These are phyloP conservation scores for Phaeotremella skinneri DNA, from an alignment of 768 basidiomycete species.

Conservation along the genomic window DNA sequence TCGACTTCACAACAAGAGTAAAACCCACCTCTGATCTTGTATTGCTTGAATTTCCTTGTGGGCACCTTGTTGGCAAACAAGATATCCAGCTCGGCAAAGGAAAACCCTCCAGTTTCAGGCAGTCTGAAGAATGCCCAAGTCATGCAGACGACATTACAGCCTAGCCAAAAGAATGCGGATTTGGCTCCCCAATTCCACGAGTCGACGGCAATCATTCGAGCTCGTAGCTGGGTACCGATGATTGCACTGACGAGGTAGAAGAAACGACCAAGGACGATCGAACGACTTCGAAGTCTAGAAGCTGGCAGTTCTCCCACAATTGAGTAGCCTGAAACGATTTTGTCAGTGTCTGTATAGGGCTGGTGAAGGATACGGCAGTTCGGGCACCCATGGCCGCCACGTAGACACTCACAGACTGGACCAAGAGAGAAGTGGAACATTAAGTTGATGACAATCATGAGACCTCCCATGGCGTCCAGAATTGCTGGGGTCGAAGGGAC, in stretches of 20 bases:
- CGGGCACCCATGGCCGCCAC: neutral
- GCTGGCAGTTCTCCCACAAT: slow-evolving; percentile 33
- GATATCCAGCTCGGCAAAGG: slow-evolving; percentile 37
- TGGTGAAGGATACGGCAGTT: neutral
- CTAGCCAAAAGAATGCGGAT: slow-evolving; percentile 37
- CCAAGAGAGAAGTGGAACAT: slow-evolving; percentile 33
- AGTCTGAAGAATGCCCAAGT: slow-evolving; percentile 31
- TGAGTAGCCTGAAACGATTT: slow-evolving; percentile 23
- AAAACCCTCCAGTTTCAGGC: slow-evolving; percentile 20
- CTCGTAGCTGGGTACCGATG: slow-evolving; percentile 18
- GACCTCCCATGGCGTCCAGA: slow-evolving; percentile 17
- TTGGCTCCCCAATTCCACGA: slow-evolving; percentile 38
- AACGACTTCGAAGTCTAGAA: slow-evolving; percentile 19
- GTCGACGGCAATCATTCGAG: slow-evolving; percentile 23
- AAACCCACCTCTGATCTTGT: slow-evolving; percentile 19
- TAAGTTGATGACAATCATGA: slow-evolving; percentile 35
- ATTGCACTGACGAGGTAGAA: slow-evolving; percentile 26
- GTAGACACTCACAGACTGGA: slow-evolving; percentile 21
- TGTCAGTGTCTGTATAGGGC: neutral
- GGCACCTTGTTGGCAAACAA: slow-evolving; percentile 35
- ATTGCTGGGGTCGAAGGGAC: slow-evolving; percentile 5
- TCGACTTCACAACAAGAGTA: neutral
- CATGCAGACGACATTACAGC: slow-evolving; percentile 23
- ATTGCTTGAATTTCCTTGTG: slow-evolving; percentile 32
- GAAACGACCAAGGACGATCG: slow-evolving; percentile 28